Conservation (phyloP, 805 yeast species). For the Metschnikowia sp. region DNA sequence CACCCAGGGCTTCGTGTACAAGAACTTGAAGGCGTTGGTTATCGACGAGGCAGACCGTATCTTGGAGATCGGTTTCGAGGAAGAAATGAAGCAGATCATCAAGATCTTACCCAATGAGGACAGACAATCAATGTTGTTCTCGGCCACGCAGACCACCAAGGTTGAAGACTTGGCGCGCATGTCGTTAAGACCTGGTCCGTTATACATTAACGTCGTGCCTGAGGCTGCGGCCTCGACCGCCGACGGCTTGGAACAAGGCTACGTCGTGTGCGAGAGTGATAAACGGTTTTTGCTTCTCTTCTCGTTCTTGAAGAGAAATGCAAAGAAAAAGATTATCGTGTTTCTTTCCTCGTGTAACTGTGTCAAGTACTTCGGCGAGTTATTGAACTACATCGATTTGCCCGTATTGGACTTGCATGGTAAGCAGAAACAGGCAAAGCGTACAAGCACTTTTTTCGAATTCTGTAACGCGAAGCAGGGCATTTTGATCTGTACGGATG, state of each 20-base stretch:
- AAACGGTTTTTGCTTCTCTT: constrained; percentile 86
- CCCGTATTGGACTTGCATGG: constrained; percentile 98
- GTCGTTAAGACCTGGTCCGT: constrained; percentile 89
- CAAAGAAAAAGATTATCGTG: constrained; percentile 89
- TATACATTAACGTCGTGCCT: constrained; percentile 88
- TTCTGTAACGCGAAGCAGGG: constrained; percentile 97
- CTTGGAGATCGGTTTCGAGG: constrained; percentile 96
- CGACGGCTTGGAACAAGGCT: constrained; percentile 97
- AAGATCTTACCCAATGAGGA: constrained; percentile 88
- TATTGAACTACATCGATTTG: constrained; percentile 90
- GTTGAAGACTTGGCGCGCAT: constrained; percentile 98
- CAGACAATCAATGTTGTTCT: constrained; percentile 94
- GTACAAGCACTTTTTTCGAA: constrained; percentile 97
- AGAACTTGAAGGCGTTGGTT: constrained; percentile 87
- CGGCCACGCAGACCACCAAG: constrained; percentile 99
- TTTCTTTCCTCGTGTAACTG: constrained; percentile 95
- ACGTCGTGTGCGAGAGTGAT: constrained; percentile 95
- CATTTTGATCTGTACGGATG: constrained; percentile 91
- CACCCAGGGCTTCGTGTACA: constrained; percentile 89
- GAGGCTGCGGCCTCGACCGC: constrained; percentile 85
- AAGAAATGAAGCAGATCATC: constrained; percentile 96
- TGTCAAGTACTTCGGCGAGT: constrained; percentile 93
- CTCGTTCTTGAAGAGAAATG: constrained; percentile 89
- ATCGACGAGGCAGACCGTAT: constrained; percentile 99
- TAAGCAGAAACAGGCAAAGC: constrained; percentile 96